A percentile compares a stretch with the other conserved stretches of the same genome.
Evolutionary conservation across 371 early-diverging fungal species (phyloP).

Genomic region (Apophysomyces elegans): DNA sequence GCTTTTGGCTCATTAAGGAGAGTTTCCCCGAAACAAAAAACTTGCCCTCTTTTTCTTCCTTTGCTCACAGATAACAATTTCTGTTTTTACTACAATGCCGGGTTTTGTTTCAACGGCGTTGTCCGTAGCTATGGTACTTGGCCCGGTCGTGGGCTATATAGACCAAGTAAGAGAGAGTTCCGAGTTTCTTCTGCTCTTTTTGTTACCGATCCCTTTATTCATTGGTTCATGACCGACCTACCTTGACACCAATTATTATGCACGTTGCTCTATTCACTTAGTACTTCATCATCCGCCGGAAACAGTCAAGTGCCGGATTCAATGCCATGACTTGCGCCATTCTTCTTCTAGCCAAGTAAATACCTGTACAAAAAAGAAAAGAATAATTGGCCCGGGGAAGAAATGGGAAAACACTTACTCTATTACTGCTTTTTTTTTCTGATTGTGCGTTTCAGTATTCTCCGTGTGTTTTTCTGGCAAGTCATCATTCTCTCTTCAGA

Average conservation of each 20-base stretch:
- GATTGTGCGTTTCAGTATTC: constrained; percentile 31
- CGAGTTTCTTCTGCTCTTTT: too few relatives aligned
- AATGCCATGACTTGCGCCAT: constrained; percentile 43
- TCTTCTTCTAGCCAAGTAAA: constrained; percentile 42
- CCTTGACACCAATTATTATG: too few relatives aligned
- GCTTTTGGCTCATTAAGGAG: too few relatives aligned
- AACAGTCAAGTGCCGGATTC: constrained; percentile 40
- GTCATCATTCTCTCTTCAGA: background rate
- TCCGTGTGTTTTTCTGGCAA: constrained; percentile 67
- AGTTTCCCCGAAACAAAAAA: background rate
- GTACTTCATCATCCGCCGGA: constrained; percentile 32
- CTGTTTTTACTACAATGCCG: constrained; percentile 20
- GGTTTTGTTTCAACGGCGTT: constrained; percentile 18
- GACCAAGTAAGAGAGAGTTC: constrained; percentile 32
- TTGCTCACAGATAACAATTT: background rate
- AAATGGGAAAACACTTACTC: too few relatives aligned
- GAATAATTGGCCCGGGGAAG: background rate
- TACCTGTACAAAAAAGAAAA: background rate
- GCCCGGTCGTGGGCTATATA: constrained; percentile 41
- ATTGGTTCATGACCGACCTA: background rate
- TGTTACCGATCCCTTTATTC: background rate
- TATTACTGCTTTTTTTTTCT: background rate
- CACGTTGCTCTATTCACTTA: background rate
- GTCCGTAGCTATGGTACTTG: constrained; percentile 39
- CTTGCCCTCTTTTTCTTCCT: background rate